phyloP scores from a whole-genome alignment of 2,329 filamentous ascomycete species.

The Elsinoe fawcettii region DNA sequence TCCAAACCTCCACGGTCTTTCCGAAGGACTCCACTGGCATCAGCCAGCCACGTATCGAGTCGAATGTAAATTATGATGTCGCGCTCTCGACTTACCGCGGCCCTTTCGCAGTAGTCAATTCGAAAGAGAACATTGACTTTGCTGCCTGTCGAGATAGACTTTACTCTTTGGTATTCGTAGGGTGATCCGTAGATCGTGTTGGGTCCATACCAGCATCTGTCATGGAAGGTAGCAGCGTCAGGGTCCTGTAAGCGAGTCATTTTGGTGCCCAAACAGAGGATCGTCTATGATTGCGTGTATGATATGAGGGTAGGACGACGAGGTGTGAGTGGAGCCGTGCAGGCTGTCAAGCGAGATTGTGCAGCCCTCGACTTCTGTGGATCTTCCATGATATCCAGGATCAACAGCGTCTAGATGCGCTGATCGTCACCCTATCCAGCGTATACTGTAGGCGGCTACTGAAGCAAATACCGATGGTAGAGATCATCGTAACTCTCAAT shows the following conservation, averaged over 20 bases:
- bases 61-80: too few species aligned
- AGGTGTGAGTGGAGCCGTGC: too few species aligned
- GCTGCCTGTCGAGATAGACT: neutral
- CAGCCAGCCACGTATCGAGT: neutral
- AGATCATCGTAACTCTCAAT: neutral
- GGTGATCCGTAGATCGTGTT: neutral
- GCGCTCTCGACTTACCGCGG: neutral
- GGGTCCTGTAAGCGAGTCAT: neutral
- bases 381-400: slow-evolving; percentile 2
- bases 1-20: neutral
- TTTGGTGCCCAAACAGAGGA: neutral
- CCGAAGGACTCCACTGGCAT: neutral
- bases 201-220: neutral
- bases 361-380: neutral
- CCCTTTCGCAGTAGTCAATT: neutral
- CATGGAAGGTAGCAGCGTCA: neutral
- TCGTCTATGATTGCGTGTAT: neutral
- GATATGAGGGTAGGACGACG: neutral
- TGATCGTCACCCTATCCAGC: neutral
- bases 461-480: neutral
- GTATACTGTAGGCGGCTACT: neutral
- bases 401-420: neutral
- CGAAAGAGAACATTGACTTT: neutral
- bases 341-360: slow-evolving; percentile 5
- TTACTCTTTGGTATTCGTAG: neutral